Evolutionary conservation across 2,329 filamentous ascomycete species (phyloP).

Genomic region (Achaetomium macrosporum): DNA sequence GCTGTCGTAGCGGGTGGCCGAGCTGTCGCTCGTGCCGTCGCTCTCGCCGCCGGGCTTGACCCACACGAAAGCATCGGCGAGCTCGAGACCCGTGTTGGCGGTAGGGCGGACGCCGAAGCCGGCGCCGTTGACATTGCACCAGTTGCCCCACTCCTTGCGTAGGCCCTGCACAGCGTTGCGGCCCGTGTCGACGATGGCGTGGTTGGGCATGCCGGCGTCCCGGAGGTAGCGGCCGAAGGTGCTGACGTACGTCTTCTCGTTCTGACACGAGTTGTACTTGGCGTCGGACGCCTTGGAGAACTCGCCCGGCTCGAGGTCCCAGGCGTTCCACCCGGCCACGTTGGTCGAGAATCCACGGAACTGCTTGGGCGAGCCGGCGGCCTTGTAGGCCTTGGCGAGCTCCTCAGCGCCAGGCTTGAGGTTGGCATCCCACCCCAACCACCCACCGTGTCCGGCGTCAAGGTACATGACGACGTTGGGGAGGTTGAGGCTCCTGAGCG

Average conservation of each 20-base stretch:
- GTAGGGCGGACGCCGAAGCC: slow-evolving; percentile 56
- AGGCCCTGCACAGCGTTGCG: slow-evolving; percentile 38
- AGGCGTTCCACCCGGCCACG: slow-evolving; percentile 35
- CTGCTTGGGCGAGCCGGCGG: slow-evolving; percentile 34
- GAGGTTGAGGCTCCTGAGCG: slow-evolving; percentile 50
- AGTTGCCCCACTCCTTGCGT: slow-evolving; percentile 41
- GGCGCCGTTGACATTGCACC: slow-evolving; percentile 51
- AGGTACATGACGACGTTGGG: slow-evolving; percentile 59
- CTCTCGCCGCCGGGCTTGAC: slow-evolving; percentile 58
- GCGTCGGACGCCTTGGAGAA: slow-evolving; percentile 38
- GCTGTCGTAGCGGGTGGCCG: slow-evolving; percentile 32
- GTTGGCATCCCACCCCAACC: slow-evolving; percentile 60
- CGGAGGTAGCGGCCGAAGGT: slow-evolving; percentile 35
- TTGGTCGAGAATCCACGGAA: slow-evolving; percentile 36
- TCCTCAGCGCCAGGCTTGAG: slow-evolving; percentile 36
- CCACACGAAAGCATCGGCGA: slow-evolving; percentile 61
- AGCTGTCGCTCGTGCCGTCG: slow-evolving; percentile 35
- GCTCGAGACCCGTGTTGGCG: slow-evolving; percentile 48
- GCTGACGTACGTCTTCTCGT: slow-evolving; percentile 39
- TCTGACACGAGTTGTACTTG: slow-evolving; percentile 38
- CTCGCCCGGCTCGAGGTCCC: slow-evolving; percentile 33
- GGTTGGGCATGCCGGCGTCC: slow-evolving; percentile 36
- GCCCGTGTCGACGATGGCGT: slow-evolving; percentile 39
- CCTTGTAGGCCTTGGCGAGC: slow-evolving; percentile 35
- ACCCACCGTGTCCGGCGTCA: slow-evolving; percentile 58